Evolutionary conservation across 495 filamentous ascomycete species (phyloP), one percentile per base, ranked within the genome.

Genomic region (Penicillium steckii): DNA sequence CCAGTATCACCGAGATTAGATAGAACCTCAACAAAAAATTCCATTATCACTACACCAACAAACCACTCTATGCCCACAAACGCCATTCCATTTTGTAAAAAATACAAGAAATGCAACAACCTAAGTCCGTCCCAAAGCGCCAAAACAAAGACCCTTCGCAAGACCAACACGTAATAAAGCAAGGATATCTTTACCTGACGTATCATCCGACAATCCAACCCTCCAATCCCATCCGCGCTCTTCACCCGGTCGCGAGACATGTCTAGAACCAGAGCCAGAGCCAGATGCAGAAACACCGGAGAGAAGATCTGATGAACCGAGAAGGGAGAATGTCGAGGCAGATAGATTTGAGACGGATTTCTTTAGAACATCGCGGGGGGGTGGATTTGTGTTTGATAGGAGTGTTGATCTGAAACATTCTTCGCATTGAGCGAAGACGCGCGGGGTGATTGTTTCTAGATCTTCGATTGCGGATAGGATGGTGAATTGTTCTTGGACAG

Each of bases 191-290:
- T 79, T 73, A 0, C 82, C 88, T 46, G 60, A 82, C 9, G 75
- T 77, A 24, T 74, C 71, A 38, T 79, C 80, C 10, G 72, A 62
- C 45, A 93, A 66, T 9, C 80, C 81, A 5, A 70, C 74, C 55
- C 91, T 72, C 91, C 91, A 97, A 70, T 97, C 91, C 91, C 91
- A 96, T 1, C 86, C 86, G 45, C 89, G 74, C 38, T 23, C 21
- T 13, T 41, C 57, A 19, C 61, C 61, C 15, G 71, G 70, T 3
- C n/a, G 33, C 12, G 33, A 8, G 12, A 85, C 74, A n/a, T n/a
- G n/a, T n/a, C n/a, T 18, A 86, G 62, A 23, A 86, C 80, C n/a
- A n/a, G n/a, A n/a, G 0, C 76, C 77, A 23, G 78, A 82, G 43
- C 78, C 66, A 50, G 81, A 75, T 3, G 75, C 81, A 44, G 56